Evolutionary conservation across 371 early-diverging fungal genomes (phyloP).

Genomic region (Lichtheimia hyalospora): DNA sequence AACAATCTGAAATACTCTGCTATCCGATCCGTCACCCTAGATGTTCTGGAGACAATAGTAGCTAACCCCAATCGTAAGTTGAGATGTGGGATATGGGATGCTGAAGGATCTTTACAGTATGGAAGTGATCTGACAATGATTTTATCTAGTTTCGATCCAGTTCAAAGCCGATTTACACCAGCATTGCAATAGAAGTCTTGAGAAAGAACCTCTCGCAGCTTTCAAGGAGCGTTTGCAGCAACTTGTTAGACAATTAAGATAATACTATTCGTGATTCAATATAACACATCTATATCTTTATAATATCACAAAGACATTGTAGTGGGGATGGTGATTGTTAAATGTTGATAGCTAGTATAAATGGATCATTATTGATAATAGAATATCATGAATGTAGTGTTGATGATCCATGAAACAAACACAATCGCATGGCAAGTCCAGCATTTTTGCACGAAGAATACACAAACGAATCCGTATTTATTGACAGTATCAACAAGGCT

Average conservation of each 20-base stretch:
- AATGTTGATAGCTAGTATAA: too few relatives aligned
- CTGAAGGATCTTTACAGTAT: not conserved
- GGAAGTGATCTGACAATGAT: not conserved
- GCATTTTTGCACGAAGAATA: too few relatives aligned
- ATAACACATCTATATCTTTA: too few relatives aligned
- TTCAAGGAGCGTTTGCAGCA: constrained; percentile 6
- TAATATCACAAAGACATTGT: too few relatives aligned
- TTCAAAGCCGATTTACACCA: not conserved
- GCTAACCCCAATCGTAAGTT: constrained; percentile 4
- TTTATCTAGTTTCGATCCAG: not conserved
- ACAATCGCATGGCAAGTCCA: too few relatives aligned
- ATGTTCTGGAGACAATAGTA: constrained; percentile 27
- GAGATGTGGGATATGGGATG: not conserved
- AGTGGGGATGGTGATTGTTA: too few relatives aligned
- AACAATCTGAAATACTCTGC: constrained; percentile 47
- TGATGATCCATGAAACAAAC: too few relatives aligned
- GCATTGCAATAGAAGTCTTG: not conserved
- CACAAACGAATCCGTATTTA: too few relatives aligned
- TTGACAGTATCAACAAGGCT: too few relatives aligned
- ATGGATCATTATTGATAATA: too few relatives aligned
- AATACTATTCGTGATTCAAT: not conserved
- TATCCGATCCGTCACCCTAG: constrained; percentile 41
- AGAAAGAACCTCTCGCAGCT: constrained; percentile 9
- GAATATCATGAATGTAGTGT: too few relatives aligned
- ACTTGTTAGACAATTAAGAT: constrained; percentile 1